These are phyloP conservation scores for Mangifera indica DNA, from an alignment of 345 rosid genomes.

Conservation along the genomic window DNA sequence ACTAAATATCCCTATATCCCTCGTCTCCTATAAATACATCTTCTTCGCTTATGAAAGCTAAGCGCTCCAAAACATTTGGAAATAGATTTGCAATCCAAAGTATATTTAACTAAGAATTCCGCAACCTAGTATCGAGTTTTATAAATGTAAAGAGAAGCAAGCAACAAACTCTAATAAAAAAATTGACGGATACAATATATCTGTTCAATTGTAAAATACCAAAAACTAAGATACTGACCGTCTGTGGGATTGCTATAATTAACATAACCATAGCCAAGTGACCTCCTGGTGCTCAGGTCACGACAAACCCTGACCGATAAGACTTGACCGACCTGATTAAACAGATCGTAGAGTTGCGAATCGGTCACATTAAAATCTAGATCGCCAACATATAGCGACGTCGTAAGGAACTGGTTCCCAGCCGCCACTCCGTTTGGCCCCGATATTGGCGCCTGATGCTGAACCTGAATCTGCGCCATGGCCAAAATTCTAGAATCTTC, in stretches of 20 bases:
- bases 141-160: no score
- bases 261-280: constrained; percentile 88
- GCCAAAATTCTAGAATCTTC: constrained; percentile 25
- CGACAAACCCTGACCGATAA: constrained; percentile 86
- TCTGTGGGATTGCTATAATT: constrained; percentile 72
- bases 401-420: constrained; percentile 44
- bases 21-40: no score
- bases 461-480: constrained; percentile 87
- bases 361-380: constrained; percentile 68
- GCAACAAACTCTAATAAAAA: background rate
- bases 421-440: constrained; percentile 40
- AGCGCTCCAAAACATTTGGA: no score
- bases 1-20: background rate
- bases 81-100: background rate
- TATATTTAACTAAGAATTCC: no score
- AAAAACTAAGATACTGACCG: constrained; percentile 41
- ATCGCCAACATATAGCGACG: constrained; percentile 87
- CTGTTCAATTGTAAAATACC: background rate
- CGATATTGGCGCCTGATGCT: constrained; percentile 44
- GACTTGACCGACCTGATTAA: constrained; percentile 68
- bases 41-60: no score
- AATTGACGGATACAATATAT: background rate
- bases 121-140: no score
- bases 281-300: constrained; percentile 68
- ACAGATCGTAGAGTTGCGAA: constrained; percentile 73